phyloP scores from a whole-genome alignment of 345 rosid species.

The Combretum micranthum region DNA sequence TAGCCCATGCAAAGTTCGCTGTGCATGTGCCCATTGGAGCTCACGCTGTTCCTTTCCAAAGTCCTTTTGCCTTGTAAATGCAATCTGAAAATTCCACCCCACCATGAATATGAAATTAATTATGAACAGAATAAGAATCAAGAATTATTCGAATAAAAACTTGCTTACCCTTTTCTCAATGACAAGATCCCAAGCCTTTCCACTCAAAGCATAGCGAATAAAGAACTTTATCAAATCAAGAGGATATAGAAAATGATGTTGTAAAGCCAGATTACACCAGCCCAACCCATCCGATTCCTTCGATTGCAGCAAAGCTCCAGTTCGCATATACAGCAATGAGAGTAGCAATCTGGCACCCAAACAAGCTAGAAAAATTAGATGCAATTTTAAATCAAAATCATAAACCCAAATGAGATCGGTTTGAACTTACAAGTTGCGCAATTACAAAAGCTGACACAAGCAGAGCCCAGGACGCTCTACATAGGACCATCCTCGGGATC shows the following conservation, averaged over 20 bases:
- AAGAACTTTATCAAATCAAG: constrained; percentile 91
- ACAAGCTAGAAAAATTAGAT: not conserved
- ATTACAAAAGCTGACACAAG: constrained; percentile 69
- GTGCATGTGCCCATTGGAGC: constrained; percentile 99
- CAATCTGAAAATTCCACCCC: constrained; percentile 42
- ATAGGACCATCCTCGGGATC: constrained; percentile 93
- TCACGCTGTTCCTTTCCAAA: constrained; percentile 97
- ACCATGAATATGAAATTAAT: constrained; percentile 7
- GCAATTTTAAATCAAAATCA: not conserved
- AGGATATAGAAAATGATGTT: constrained; percentile 74
- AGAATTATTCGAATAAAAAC: not conserved
- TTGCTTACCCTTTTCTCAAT: constrained; percentile 93
- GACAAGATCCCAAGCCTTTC: constrained; percentile 99
- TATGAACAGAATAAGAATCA: not conserved
- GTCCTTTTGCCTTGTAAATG: constrained; percentile 94
- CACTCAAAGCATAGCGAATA: constrained; percentile 85
- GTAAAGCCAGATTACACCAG: constrained; percentile 97
- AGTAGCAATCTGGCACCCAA: constrained; percentile 78
- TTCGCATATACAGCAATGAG: constrained; percentile 91
- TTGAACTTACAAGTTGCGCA: constrained; percentile 81
- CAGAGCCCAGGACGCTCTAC: constrained; percentile 89
- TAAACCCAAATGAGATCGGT: constrained; percentile 5
- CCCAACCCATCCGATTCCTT: constrained; percentile 99
- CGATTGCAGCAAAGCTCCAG: constrained; percentile 93
- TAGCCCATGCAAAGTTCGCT: constrained; percentile 92